Base-by-base conservation (phyloP, 768 basidiomycete genomes). In the Agrocybe pediades region DNA sequence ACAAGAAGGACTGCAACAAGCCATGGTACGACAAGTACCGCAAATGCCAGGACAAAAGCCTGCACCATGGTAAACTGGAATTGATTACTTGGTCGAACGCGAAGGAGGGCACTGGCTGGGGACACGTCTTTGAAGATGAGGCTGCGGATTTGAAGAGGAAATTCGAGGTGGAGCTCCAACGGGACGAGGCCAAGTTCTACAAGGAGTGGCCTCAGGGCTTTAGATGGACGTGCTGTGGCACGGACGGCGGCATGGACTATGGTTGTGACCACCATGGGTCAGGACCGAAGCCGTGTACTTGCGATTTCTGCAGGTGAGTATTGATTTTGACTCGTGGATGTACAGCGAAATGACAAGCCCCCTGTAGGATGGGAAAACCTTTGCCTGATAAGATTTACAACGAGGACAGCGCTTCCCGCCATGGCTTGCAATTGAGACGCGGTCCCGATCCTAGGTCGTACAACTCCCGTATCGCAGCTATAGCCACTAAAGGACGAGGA, bases 191-290 rank as follows among this genome's bases (percentile, higher is more conserved):
- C 19, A 68, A 57, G 48, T 61, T 75, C 27, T 69, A 54, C 51
- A 60, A 65, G 43, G 53, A 73, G 36, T 66, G 68, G 62, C 65
- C 65, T 1, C 58, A 68, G 41, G 70, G 59, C 6, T 74, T 74
- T 41, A 56, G 72, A 48, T 75, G 71, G 73, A 72, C 72, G 6
- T 74, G 72, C 52, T 75, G 73, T 60, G 73, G 74, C 2, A 70
- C 65, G 41, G 60, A 68, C 42, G 71, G 59, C 1, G 68, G 53
- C 3, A 70, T 72, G 68, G 49, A 64, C 8, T 71, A 56, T 30
- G 71, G 72, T 29, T 74, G 73, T 46, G 72, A 75, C 55, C 73
- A 74, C 60, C 72, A 75, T 61, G 73, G 73, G 15, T 62, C 71
- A 3, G 73, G 73, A 3, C 62, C 57, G 4, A 65, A 54, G 19